A percentile compares a stretch with the other conserved stretches of the same genome.
These are phyloP conservation scores for Ophiosphaerella korrae DNA, from an alignment of 2,329 filamentous ascomycete genomes.

Conservation along the genomic window DNA sequence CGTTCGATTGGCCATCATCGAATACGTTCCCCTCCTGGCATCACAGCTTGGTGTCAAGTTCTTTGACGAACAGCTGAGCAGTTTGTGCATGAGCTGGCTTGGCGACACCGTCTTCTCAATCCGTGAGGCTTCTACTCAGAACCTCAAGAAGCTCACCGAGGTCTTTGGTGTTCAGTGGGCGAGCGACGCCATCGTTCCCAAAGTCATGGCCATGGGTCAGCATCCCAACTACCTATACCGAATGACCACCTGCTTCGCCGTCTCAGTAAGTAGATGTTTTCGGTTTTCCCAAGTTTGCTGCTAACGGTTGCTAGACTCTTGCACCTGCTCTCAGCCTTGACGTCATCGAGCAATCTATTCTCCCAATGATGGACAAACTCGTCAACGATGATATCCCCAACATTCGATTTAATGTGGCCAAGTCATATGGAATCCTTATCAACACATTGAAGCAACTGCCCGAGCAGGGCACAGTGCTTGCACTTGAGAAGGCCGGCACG, in stretches of 20 bases:
- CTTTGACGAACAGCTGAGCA: conserved; percentile 96
- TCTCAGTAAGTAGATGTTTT: conserved; percentile 72
- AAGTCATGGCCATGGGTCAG: conserved; percentile 97
- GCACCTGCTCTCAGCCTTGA: conserved; percentile 90
- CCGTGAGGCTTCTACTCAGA: conserved; percentile 93
- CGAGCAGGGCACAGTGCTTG: conserved; percentile 82
- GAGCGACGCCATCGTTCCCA: conserved; percentile 94
- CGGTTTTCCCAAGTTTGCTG: background rate
- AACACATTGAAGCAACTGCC: conserved; percentile 90
- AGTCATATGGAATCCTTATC: conserved; percentile 91
- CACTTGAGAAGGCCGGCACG: conserved; percentile 78
- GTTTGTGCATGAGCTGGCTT: conserved; percentile 97
- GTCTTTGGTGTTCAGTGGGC: conserved; percentile 99
- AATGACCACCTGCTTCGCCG: conserved; percentile 99
- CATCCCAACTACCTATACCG: conserved; percentile 99
- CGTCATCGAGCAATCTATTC: conserved; percentile 89
- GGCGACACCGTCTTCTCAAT: conserved; percentile 99
- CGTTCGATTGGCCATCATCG: conserved; percentile 95
- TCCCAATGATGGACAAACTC: conserved; percentile 95
- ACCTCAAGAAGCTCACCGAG: conserved; percentile 97
- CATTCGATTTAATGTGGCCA: conserved; percentile 99
- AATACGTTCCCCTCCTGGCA: conserved; percentile 96
- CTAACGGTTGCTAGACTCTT: conserved; percentile 70
- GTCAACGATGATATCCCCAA: conserved; percentile 95
- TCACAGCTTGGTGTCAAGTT: conserved; percentile 96